These are phyloP conservation scores for Proteromonas lacertae DNA, from an alignment of 352 stramenopile species.

Conservation along the genomic window DNA sequence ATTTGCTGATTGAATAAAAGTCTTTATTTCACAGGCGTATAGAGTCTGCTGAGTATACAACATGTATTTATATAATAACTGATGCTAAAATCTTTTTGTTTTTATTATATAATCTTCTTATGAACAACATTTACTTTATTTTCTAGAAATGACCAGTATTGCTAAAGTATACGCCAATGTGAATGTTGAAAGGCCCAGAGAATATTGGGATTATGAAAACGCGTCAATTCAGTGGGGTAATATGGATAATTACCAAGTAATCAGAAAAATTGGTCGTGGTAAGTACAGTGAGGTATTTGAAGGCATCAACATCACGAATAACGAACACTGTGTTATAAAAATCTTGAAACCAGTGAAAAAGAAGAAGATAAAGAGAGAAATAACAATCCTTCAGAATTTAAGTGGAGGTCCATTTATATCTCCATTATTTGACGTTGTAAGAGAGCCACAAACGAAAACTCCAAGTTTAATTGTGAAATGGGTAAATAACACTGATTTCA, in stretches of 20 bases:
- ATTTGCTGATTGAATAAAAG: too few species aligned
- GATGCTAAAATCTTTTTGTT: too few species aligned
- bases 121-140: too few species aligned
- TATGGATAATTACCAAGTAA: constrained; percentile 87
- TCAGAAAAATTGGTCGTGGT: constrained; percentile 85
- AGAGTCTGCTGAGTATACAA: too few species aligned
- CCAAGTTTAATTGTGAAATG: constrained; percentile 80
- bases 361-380: constrained; percentile 93
- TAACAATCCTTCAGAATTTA: constrained; percentile 96
- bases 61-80: too few species aligned
- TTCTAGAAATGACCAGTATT: too few species aligned
- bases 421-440: constrained; percentile 77
- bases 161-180: constrained; percentile 46
- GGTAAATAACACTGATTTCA: constrained; percentile 92
- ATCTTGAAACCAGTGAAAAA: constrained; percentile 97
- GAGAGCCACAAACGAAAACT: constrained; percentile 80
- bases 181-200: constrained; percentile 50
- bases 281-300: constrained; percentile 91
- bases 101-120: too few species aligned
- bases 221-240: constrained; percentile 74
- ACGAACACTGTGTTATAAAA: constrained; percentile 83
- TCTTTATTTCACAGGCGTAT: too few species aligned
- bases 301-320: constrained; percentile 65
- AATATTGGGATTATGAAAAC: constrained; percentile 96
- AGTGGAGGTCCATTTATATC: constrained; percentile 83